Evolutionary conservation across 305 asterid genomes (phyloP).

Genomic region (Fraxinus dipetala): DNA sequence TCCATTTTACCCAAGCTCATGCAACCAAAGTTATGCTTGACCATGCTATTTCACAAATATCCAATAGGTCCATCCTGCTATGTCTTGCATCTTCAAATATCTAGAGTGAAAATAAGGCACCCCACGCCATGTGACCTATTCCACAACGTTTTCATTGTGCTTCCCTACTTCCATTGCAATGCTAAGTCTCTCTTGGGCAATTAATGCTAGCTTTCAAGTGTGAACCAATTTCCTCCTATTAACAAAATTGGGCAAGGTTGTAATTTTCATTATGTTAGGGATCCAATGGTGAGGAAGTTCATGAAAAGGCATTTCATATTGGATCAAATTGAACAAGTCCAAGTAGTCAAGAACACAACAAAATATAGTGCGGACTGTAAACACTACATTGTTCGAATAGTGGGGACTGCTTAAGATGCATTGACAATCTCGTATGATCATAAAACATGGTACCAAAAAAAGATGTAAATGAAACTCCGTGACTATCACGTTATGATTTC

Average conservation of each 20-base stretch:
- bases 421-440: background rate
- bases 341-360: background rate
- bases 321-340: background rate
- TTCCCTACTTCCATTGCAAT: background rate
- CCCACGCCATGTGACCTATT: background rate
- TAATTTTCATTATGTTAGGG: background rate
- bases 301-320: background rate
- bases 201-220: background rate
- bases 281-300: background rate
- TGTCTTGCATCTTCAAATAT: background rate
- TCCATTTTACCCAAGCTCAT: background rate
- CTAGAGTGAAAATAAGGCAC: background rate
- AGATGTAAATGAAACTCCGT: constrained; percentile 5
- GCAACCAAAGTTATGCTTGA: background rate
- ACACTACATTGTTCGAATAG: background rate
- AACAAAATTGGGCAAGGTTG: background rate
- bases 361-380: background rate
- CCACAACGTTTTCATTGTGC: background rate
- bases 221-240: background rate
- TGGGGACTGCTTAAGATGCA: background rate
- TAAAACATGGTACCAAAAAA: constrained; percentile 12
- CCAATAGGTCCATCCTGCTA: background rate
- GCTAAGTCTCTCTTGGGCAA: background rate
- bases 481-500: constrained; percentile 1
- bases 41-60: background rate